Conservation (phyloP, 257 asterid genomes). For the Nicotiana paniculata region DNA sequence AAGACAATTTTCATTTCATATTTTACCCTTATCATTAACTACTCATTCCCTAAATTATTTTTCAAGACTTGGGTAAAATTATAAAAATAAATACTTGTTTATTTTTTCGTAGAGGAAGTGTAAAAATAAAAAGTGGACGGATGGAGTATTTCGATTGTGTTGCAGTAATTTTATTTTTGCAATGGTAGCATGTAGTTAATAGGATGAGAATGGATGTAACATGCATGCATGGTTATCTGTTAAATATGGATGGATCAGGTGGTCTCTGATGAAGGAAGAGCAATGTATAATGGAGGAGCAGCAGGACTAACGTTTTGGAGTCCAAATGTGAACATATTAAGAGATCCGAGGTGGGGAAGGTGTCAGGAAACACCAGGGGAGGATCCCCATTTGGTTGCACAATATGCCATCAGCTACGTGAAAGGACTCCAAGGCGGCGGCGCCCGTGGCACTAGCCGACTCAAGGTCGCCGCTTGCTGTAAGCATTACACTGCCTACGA, state of each 20-base stretch:
- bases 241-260: slow-evolving; percentile 30
- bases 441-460: slow-evolving; percentile 20
- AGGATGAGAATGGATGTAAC: background rate
- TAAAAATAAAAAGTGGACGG: too few relatives aligned
- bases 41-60: too few relatives aligned
- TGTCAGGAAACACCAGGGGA: slow-evolving; percentile 94
- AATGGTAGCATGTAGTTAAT: background rate
- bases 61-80: too few relatives aligned
- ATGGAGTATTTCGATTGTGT: too few relatives aligned
- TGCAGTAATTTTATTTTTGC: too few relatives aligned
- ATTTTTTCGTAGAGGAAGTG: too few relatives aligned
- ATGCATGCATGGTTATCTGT: background rate
- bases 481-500: slow-evolving; percentile 91
- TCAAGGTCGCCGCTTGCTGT: slow-evolving; percentile 89
- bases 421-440: slow-evolving; percentile 59
- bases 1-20: too few relatives aligned
- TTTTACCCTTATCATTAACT: too few relatives aligned
- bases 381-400: slow-evolving; percentile 58
- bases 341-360: slow-evolving; percentile 92
- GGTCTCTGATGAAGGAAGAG: slow-evolving; percentile 85
- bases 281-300: slow-evolving; percentile 82
- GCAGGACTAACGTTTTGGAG: slow-evolving; percentile 90
- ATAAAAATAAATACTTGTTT: too few relatives aligned
- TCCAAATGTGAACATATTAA: slow-evolving; percentile 82
- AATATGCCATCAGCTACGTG: slow-evolving; percentile 64